phyloP scores from a whole-genome alignment of 495 filamentous ascomycete genomes.

The Trichocladium uniseriatum region DNA sequence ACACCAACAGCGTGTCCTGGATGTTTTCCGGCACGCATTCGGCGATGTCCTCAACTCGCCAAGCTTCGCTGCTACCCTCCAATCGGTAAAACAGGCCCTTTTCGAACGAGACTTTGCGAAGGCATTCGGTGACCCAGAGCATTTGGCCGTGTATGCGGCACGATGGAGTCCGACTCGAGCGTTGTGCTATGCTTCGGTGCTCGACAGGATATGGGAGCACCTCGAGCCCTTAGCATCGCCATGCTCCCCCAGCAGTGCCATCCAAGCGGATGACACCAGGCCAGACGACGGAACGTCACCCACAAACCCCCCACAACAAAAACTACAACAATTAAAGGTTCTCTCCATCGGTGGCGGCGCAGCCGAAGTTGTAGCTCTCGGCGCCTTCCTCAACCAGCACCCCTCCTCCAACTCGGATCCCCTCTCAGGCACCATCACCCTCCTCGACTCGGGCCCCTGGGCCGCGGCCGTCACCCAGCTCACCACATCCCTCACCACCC shows the following conservation, averaged over 20 bases:
- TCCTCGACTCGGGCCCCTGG: constrained; percentile 80
- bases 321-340: too few species aligned
- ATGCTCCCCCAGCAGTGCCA: neutral
- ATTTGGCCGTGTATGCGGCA: constrained; percentile 70
- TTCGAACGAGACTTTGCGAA: constrained; percentile 73
- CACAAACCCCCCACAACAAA: neutral
- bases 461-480: constrained; percentile 48
- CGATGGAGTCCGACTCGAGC: constrained; percentile 80
- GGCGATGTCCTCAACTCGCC: constrained; percentile 29
- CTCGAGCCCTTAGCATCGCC: constrained; percentile 16
- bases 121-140: constrained; percentile 63
- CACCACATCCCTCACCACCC: constrained; percentile 31
- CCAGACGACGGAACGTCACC: neutral
- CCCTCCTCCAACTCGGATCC: constrained; percentile 13
- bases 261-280: neutral
- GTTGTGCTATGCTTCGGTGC: constrained; percentile 63
- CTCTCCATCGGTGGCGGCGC: constrained; percentile 80
- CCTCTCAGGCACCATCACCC: constrained; percentile 34
- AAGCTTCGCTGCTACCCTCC: constrained; percentile 44
- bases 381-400: constrained; percentile 47
- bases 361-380: constrained; percentile 73
- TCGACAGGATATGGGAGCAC: constrained; percentile 42
- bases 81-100: constrained; percentile 72
- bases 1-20: constrained; percentile 65
- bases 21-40: constrained; percentile 64